A percentile compares a stretch with the other conserved stretches of the same genome.
These are phyloP conservation scores for Colletotrichum orchidophilum DNA, from an alignment of 2,329 filamentous ascomycete genomes.

Conservation along the genomic window DNA sequence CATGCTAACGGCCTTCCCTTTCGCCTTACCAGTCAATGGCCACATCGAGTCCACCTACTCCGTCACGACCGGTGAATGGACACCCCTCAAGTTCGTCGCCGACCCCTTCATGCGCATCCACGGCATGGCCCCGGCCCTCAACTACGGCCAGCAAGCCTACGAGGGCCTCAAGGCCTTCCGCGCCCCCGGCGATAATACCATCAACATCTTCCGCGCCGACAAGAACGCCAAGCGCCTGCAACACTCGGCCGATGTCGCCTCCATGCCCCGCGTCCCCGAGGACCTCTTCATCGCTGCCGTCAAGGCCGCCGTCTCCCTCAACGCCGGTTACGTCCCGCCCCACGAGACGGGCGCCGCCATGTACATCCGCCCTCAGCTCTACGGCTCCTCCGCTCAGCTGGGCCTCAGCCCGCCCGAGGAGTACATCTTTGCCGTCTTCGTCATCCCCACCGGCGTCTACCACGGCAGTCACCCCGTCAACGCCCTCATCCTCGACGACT, in stretches of 20 bases:
- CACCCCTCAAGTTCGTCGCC: constrained; percentile 78
- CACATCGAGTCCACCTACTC: constrained; percentile 92
- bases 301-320: constrained; percentile 83
- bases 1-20: background rate
- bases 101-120: constrained; percentile 90
- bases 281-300: constrained; percentile 80
- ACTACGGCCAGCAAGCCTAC: constrained; percentile 98
- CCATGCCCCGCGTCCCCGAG: constrained; percentile 82
- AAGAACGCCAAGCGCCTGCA: constrained; percentile 87
- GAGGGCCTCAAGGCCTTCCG: constrained; percentile 99
- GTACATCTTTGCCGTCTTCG: constrained; percentile 91
- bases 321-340: constrained; percentile 91
- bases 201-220: constrained; percentile 88
- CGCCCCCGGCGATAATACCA: constrained; percentile 70
- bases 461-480: constrained; percentile 90
- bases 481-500: constrained; percentile 88
- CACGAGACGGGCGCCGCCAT: constrained; percentile 89
- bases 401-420: constrained; percentile 88
- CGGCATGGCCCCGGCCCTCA: constrained; percentile 93
- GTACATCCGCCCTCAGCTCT: constrained; percentile 91
- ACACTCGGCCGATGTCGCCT: constrained; percentile 84
- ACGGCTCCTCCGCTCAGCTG: constrained; percentile 87
- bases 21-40: constrained; percentile 77
- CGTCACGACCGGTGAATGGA: constrained; percentile 78
- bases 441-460: constrained; percentile 92